phyloP scores from a whole-genome alignment of 208 protist species.

The Wallacemonas sp. region DNA sequence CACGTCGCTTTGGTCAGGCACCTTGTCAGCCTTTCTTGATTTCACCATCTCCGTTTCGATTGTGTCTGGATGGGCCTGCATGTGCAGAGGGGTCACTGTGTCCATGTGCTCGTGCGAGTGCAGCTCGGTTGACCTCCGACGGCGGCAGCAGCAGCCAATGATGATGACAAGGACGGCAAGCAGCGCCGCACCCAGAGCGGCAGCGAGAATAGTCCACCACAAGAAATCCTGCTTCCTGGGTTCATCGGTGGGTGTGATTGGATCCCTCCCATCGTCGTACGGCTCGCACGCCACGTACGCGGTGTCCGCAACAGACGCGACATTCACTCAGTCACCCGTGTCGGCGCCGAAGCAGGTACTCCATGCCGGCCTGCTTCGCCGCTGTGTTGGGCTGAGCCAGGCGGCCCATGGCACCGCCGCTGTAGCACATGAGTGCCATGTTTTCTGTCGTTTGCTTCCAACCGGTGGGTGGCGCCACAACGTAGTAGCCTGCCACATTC shows the following conservation, averaged over 20 bases:
- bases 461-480: neutral
- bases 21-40: neutral
- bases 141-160: neutral
- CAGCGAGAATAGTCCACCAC: neutral
- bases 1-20: neutral
- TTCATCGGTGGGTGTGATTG: neutral
- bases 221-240: neutral
- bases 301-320: too few relatives aligned
- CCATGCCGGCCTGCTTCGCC: neutral
- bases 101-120: neutral
- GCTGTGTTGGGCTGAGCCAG: neutral
- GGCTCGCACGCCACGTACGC: too few relatives aligned
- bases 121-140: neutral
- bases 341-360: conserved; percentile 1
- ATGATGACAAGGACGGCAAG: neutral
- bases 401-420: neutral
- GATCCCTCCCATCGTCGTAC: neutral
- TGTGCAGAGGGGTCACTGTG: neutral
- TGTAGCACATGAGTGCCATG: conserved; percentile 3
- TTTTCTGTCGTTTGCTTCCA: conserved; percentile 2
- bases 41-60: neutral
- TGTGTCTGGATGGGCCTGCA: neutral
- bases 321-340: too few relatives aligned
- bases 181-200: neutral
- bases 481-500: neutral